Evolutionary conservation across 108 stramenopile genomes (phyloP).

Genomic region (Bacterosira constricta): DNA sequence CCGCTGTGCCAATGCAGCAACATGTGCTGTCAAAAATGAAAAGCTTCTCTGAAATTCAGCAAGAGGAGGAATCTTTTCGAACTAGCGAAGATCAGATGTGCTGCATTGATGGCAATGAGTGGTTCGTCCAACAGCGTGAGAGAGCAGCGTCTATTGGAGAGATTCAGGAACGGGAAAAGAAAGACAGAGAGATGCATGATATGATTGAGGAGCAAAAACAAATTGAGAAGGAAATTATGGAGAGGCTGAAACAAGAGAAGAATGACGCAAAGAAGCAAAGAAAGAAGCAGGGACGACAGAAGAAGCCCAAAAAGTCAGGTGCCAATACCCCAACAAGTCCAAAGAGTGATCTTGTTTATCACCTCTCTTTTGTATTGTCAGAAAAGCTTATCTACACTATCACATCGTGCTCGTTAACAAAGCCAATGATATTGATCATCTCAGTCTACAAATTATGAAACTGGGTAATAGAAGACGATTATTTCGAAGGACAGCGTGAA

Average conservation of each 20-base stretch:
- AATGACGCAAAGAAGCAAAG: conserved; percentile 24
- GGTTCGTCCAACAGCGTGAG: conserved; percentile 78
- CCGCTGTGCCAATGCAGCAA: not conserved
- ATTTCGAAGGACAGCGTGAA: no score
- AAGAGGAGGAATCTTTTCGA: conserved; percentile 66
- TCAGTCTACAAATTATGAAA: no score
- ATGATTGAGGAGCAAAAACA: conserved; percentile 73
- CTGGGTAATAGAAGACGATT: no score
- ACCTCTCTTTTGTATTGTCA: no score
- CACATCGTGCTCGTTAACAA: no score
- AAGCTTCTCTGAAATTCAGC: conserved; percentile 69
- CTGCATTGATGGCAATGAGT: conserved; percentile 51
- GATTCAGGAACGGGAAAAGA: conserved; percentile 61
- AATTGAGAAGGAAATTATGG: conserved; percentile 72
- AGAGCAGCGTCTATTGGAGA: conserved; percentile 76
- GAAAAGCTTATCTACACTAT: no score
- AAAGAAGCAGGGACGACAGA: conserved; percentile 14
- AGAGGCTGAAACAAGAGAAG: conserved; percentile 35
- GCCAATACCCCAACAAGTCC: no score
- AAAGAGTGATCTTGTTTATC: no score
- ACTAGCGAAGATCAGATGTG: conserved; percentile 56
- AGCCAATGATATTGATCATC: no score
- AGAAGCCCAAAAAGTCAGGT: conserved; percentile 8
- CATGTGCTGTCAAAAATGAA: conserved; percentile 4
- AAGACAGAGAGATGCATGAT: conserved; percentile 53